Percentiles rank a stretch among this genome's conserved stretches.
Conservation (phyloP, 257 asterid genomes). For the Nicotiana attenuata region DNA sequence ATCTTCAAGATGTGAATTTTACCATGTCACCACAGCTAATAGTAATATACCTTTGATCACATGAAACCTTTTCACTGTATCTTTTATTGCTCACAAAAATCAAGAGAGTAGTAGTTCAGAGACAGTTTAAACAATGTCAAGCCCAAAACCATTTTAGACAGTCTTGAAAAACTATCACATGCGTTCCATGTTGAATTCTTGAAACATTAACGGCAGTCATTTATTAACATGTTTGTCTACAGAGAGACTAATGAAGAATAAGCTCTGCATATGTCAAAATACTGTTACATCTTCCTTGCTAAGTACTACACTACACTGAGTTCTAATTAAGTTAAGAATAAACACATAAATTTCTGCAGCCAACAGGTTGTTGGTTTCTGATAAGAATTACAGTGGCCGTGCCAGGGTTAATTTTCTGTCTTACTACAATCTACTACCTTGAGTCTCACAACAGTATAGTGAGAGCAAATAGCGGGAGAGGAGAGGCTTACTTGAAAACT, state of each 20-base stretch:
- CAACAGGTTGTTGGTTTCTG: slow-evolving; percentile 6
- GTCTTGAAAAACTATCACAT: no score
- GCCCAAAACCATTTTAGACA: no score
- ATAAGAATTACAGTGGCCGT: background rate
- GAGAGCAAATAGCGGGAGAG: background rate
- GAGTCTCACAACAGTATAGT: background rate
- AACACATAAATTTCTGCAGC: background rate
- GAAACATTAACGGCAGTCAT: background rate
- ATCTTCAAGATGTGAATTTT: no score
- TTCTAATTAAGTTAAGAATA: background rate
- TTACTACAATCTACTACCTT: background rate
- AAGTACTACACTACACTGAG: background rate
- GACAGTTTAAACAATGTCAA: no score
- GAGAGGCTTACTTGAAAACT: background rate
- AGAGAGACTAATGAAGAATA: background rate
- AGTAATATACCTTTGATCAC: no score
- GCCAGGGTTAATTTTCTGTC: background rate
- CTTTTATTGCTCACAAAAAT: no score
- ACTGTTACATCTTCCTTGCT: background rate
- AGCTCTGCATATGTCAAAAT: background rate
- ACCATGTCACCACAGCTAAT: no score
- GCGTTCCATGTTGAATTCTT: no score
- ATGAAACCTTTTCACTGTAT: no score
- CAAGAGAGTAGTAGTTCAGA: no score
- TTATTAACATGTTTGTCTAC: background rate